Evolutionary conservation across 352 stramenopile species (phyloP).

Genomic region (Phytophthora pistaciae): DNA sequence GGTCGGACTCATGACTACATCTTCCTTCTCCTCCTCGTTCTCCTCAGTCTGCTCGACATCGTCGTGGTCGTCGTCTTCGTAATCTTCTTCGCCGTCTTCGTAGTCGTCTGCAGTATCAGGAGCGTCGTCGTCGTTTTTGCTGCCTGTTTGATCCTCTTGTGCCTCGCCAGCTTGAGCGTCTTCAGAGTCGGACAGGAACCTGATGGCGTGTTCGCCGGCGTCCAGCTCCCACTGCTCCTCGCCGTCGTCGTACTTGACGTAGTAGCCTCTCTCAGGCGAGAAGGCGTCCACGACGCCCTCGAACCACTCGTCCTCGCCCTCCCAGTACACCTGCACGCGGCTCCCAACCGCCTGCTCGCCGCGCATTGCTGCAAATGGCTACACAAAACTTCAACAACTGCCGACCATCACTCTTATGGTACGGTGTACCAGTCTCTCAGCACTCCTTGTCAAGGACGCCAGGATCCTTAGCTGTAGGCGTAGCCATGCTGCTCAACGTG

Average conservation of each 20-base stretch:
- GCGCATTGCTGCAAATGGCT: constrained; percentile 17
- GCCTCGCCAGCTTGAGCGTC: neutral
- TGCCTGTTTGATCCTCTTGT: constrained; percentile 35
- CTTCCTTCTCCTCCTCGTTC: constrained; percentile 4
- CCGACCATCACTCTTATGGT: neutral
- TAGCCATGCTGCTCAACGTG: constrained; percentile 79
- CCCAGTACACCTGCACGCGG: constrained; percentile 76
- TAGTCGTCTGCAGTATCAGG: constrained; percentile 1
- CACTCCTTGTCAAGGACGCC: neutral
- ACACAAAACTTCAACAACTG: constrained; percentile 24
- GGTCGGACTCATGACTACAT: neutral
- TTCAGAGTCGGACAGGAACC: constrained; percentile 15
- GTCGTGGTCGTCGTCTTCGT: constrained; percentile 22
- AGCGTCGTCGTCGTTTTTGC: neutral
- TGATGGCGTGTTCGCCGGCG: constrained; percentile 30
- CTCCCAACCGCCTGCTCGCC: constrained; percentile 42
- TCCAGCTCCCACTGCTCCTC: constrained; percentile 80
- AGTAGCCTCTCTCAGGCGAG: constrained; percentile 49
- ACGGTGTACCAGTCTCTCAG: neutral
- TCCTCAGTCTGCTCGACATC: constrained; percentile 1
- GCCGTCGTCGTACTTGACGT: constrained; percentile 78
- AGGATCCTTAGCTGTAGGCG: neutral
- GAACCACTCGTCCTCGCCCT: constrained; percentile 74
- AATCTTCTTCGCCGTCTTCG: constrained; percentile 14
- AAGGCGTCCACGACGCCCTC: constrained; percentile 57